Evolutionary conservation across 2,329 filamentous ascomycete species (phyloP), one percentile per base, ranked within the genome.

Genomic region (Microsporum ferrugineum): DNA sequence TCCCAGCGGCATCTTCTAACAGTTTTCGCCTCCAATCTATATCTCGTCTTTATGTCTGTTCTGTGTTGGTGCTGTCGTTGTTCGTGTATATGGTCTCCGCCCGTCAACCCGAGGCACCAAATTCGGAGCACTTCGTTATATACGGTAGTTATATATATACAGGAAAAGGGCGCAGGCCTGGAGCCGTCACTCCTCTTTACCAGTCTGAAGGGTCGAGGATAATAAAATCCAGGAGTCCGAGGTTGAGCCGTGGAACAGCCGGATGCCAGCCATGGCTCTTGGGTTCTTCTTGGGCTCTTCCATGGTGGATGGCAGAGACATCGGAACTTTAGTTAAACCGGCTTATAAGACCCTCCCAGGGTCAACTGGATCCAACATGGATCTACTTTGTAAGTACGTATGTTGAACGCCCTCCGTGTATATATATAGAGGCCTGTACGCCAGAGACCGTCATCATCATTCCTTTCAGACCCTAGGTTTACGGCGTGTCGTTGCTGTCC

Each of bases 1-100:
- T 59, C 64, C 64, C 38, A 66, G 29, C 53, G 63, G 63, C 63
- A 65, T 65, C 31, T 58, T 53, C 31, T 27, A 33, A 53, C 17
- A 23, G 17, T 23, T 23, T 23, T 23, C 17, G 49, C 27, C 49
- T n/a, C 3, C 29, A 10, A n/a, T 12, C 49, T 31, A 34, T n/a
- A 53, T 3, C 49, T 53, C 29, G 49, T n/a, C 14, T 14, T 8
- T n/a, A 6, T 34, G 14, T 8, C 10, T 31, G 5, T n/a, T 29
- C 14, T 53, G 49, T 53, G 2, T 10, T 12, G 29, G 49, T 53
- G 2, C 29, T 27, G 49, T n/a, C 5, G 29, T 33, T 8, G n/a
- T 47, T 6, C 23, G 43, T 23, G n/a, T 47, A 12, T 29, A 47
- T 36, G 10, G 34, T 36, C 34, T 36, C 34, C 34, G 34, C 17